phyloP scores from a whole-genome alignment of 2,329 filamentous ascomycete genomes.

The Dothistroma septosporum region DNA sequence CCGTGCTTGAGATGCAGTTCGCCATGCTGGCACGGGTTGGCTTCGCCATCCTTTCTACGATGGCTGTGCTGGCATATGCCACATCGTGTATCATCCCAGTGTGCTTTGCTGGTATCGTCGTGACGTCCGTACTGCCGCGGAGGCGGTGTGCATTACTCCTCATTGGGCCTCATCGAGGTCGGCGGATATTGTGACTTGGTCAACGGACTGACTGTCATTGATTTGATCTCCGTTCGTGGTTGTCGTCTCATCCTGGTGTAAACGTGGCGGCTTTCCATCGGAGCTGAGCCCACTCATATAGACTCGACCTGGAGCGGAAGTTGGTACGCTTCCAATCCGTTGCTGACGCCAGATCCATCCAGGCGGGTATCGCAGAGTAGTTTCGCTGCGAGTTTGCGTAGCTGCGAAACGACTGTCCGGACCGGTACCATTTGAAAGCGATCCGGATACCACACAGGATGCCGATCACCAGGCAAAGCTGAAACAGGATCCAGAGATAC shows the following conservation, averaged over 20 bases:
- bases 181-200: neutral
- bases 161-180: neutral
- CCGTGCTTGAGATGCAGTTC: too few relatives aligned
- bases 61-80: neutral
- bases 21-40: too few relatives aligned
- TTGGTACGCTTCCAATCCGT: neutral
- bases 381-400: neutral
- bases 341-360: conserved; percentile 1
- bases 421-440: conserved; percentile 15
- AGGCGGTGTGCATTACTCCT: neutral
- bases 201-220: neutral
- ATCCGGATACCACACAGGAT: conserved; percentile 17
- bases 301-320: neutral
- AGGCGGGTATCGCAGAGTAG: neutral
- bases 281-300: neutral
- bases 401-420: conserved; percentile 5
- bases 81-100: neutral
- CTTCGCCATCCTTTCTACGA: neutral
- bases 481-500: conserved; percentile 17
- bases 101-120: neutral
- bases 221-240: neutral
- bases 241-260: neutral
- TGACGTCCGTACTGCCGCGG: neutral
- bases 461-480: conserved; percentile 19
- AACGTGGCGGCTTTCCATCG: neutral